Evolutionary conservation across 1,284 basidiomycete genomes (phyloP).

Genomic region (Fistulinella cinereoalba): DNA sequence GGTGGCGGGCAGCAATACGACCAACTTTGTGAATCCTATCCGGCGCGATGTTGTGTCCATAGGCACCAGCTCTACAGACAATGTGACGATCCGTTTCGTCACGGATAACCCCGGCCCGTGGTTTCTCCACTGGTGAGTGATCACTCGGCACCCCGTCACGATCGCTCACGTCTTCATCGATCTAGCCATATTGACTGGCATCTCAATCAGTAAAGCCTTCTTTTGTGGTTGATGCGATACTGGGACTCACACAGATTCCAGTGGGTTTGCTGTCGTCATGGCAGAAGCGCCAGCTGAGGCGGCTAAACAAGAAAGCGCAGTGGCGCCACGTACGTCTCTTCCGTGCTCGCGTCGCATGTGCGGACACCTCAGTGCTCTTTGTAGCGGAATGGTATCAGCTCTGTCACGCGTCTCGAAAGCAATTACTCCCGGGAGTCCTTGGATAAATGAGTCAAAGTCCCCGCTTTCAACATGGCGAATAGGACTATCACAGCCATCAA

Average conservation of each 20-base stretch:
- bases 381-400: no score
- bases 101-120: conserved; percentile 45
- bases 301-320: neutral
- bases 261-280: conserved; percentile 1
- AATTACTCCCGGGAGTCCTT: no score
- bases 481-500: no score
- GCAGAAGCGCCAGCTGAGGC: neutral
- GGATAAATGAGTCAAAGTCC: no score
- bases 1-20: conserved; percentile 7
- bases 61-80: conserved; percentile 18
- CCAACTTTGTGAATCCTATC: conserved; percentile 16
- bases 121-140: conserved; percentile 39
- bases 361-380: no score
- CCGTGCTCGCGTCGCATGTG: no score
- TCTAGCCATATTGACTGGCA: conserved; percentile 32
- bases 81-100: conserved; percentile 40
- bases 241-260: neutral
- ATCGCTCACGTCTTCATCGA: neutral
- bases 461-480: no score
- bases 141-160: neutral
- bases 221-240: neutral
- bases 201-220: conserved; percentile 4
- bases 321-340: no score
- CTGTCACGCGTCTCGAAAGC: no score
- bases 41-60: conserved; percentile 14